These are phyloP conservation scores for Carex scoparia DNA, from an alignment of 176 grass and related monocot species.

Conservation along the genomic window DNA sequence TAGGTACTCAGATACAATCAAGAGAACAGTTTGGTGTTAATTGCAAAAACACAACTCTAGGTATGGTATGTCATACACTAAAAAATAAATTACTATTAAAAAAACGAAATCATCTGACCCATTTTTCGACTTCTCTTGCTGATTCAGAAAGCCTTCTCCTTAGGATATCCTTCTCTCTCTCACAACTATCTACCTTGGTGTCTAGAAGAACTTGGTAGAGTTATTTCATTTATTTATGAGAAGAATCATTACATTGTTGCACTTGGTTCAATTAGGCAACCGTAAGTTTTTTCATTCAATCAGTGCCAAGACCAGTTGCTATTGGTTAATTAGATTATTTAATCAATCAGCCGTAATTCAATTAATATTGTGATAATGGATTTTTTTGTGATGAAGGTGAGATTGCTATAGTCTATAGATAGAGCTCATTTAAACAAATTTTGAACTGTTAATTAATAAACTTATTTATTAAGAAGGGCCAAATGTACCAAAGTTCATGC, in stretches of 20 bases:
- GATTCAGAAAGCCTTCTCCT: constrained; percentile 87
- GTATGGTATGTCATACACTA: background rate
- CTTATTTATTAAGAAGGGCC: background rate
- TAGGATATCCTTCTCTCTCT: constrained; percentile 68
- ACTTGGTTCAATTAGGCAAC: background rate
- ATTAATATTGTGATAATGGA: background rate
- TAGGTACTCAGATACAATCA: background rate
- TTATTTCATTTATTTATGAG: background rate
- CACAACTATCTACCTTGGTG: constrained; percentile 53
- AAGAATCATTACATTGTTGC: background rate
- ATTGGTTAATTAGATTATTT: background rate
- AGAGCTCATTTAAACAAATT: background rate
- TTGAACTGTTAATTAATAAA: background rate
- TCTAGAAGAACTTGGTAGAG: constrained; percentile 36
- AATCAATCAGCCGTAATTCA: background rate
- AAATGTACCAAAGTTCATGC: background rate
- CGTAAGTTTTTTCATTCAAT: background rate
- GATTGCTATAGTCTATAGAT: background rate
- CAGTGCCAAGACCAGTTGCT: background rate
- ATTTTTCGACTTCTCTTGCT: constrained; percentile 76
- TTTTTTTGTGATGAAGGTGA: background rate
- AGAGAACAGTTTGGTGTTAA: background rate
- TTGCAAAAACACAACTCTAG: background rate
- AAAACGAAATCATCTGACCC: constrained; percentile 43
- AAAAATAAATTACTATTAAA: background rate